Conservation (phyloP, 331 rosid genomes). For the Acacia pycnantha region DNA sequence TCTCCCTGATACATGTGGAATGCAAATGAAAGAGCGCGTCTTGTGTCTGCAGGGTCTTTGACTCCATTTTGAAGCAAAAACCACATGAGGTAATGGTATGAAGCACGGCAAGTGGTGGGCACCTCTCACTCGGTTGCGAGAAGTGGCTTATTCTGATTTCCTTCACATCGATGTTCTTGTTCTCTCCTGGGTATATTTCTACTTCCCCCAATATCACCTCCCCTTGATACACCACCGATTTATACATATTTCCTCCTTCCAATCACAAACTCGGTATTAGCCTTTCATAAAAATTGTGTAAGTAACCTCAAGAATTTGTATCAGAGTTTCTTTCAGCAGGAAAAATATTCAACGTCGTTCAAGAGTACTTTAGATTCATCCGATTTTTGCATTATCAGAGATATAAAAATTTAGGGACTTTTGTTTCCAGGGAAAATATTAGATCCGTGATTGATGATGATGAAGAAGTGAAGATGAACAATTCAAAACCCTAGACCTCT, state of each 20-base stretch:
- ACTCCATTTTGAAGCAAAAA: slow-evolving; percentile 78
- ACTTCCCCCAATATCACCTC: slow-evolving; percentile 93
- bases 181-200: slow-evolving; percentile 72
- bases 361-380: slow-evolving; percentile 63
- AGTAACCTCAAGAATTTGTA: slow-evolving; percentile 22
- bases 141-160: slow-evolving; percentile 89
- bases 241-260: slow-evolving; percentile 58
- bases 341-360: slow-evolving; percentile 48
- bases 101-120: slow-evolving; percentile 87
- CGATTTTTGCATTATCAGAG: slow-evolving; percentile 50
- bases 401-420: slow-evolving; percentile 40
- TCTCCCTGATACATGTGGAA: slow-evolving; percentile 73
- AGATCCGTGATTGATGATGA: slow-evolving; percentile 70
- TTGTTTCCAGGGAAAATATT: slow-evolving; percentile 45
- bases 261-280: slow-evolving; percentile 38
- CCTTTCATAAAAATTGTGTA: slow-evolving; percentile 31
- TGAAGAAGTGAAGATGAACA: slow-evolving; percentile 10
- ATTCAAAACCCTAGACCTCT: slow-evolving; percentile 27
- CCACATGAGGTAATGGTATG: slow-evolving; percentile 52
- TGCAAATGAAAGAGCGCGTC: slow-evolving; percentile 47
- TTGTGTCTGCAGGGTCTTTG: slow-evolving; percentile 58
- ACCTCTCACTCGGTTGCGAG: slow-evolving; percentile 96
- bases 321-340: slow-evolving; percentile 38
- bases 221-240: slow-evolving; percentile 82
- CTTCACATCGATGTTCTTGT: slow-evolving; percentile 62